phyloP scores from a whole-genome alignment of 257 asterid species.

The Cruciata laevipes region DNA sequence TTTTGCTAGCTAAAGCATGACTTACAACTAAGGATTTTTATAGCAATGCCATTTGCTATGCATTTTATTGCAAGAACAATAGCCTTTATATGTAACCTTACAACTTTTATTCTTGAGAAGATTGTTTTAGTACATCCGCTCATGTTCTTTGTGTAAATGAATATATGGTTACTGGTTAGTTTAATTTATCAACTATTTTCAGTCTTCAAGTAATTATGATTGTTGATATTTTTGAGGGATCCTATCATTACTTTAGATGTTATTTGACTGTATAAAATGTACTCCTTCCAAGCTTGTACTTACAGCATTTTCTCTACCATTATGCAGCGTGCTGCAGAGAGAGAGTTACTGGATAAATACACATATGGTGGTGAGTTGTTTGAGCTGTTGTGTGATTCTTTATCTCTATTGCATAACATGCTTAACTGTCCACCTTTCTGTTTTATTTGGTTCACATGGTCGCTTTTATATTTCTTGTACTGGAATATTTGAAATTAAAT shows the following conservation, averaged over 20 bases:
- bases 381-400: background rate
- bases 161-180: background rate
- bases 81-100: background rate
- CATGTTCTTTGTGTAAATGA: background rate
- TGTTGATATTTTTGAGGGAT: background rate
- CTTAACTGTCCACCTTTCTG: background rate
- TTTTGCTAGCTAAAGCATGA: background rate
- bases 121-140: background rate
- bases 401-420: background rate
- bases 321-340: slow-evolving; percentile 92
- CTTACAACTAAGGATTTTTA: background rate
- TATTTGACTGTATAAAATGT: background rate
- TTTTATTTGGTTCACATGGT: background rate
- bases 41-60: background rate
- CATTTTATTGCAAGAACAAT: background rate
- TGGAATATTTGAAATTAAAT: background rate
- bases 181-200: background rate
- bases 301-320: slow-evolving; percentile 14
- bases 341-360: slow-evolving; percentile 74
- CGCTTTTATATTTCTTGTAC: background rate
- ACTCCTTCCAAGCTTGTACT: background rate
- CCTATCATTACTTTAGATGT: background rate
- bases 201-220: background rate
- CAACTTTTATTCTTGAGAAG: background rate
- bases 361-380: slow-evolving; percentile 77